phyloP scores from a whole-genome alignment of 805 yeast species.

The Pichia deserticola region DNA sequence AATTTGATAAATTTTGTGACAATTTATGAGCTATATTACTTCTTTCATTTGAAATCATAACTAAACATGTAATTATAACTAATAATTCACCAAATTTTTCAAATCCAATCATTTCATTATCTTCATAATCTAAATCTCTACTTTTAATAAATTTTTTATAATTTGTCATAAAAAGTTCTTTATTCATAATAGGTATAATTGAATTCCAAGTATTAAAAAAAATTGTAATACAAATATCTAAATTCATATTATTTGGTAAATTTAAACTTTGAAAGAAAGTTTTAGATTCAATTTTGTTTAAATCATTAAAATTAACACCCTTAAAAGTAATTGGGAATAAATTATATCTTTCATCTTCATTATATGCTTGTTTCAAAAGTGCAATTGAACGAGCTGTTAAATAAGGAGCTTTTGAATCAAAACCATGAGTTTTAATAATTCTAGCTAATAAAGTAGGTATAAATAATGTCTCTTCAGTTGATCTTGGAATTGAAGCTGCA shows the following conservation, averaged over 20 bases:
- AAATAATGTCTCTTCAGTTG: conserved; percentile 71
- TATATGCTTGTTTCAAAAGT: conserved; percentile 47
- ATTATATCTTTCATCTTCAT: conserved; percentile 27
- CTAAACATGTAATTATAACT: conserved; percentile 42
- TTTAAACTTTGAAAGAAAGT: conserved; percentile 37
- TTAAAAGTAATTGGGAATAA: conserved; percentile 27
- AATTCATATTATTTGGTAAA: conserved; percentile 45
- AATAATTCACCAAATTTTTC: conserved; percentile 55
- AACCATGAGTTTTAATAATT: conserved; percentile 64
- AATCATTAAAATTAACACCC: conserved; percentile 31
- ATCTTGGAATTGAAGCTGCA: conserved; percentile 67
- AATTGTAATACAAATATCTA: conserved; percentile 60
- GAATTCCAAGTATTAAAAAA: conserved; percentile 78
- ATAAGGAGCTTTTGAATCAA: conserved; percentile 61
- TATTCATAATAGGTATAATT: conserved; percentile 61
- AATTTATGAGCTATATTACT: conserved; percentile 13
- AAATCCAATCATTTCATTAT: conserved; percentile 33
- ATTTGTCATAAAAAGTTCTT: conserved; percentile 55
- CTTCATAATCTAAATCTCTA: conserved; percentile 37
- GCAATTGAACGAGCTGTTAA: conserved; percentile 67
- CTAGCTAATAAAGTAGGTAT: conserved; percentile 66
- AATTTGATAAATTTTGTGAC: background rate
- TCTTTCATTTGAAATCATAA: conserved; percentile 36
- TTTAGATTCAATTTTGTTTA: conserved; percentile 35
- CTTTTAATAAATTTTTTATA: conserved; percentile 43